Base-by-base conservation (phyloP, 805 yeast species). In the Martiniozyma abietophila region DNA sequence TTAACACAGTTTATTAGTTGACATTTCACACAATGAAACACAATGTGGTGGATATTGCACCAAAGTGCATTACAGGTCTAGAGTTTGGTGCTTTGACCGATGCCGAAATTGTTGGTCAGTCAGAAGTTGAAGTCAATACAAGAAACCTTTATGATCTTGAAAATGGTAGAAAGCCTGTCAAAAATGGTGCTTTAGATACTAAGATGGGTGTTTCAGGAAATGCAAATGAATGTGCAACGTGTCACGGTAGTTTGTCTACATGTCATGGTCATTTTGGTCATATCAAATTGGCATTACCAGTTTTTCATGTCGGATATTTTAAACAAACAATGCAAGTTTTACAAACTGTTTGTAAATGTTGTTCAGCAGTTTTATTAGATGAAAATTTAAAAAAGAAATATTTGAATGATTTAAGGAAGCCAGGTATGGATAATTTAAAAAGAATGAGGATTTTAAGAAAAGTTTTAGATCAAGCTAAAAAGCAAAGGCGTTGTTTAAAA, bases 231-330 rank as follows among this genome's bases (percentile, higher is more conserved):
- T 92, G 99, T 65, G 56, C 72, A 10, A 94, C 97, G 1, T 92
- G 99, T 61, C 84, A 76, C 48, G 97, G 97, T 3, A 76, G 76
- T 46, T 62, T 92, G 44, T 95, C 95, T 0, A 73, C 95, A 2
- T 92, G 99, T 57, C 96, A 89, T 61, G 99, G 99, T 39, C 99
- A 92, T 62, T 92, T 92, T 56, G 99, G 99, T 27, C 96, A 94
- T 51, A 74, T 92, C 43, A 74, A 84, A 49, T 68, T 92, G 34
- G 95, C 97, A 0, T 64, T 92, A 29, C 99, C 99, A 2, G 97
- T 88, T 10, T 92, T 89, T 62, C 98, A 92, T 53, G 92, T 92
- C 30, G 99, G 99, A 14, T 92, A 88, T 57, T 92, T 92, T 69
- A 89, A 89, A 56, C 78, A 88, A 27, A 81, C 85, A 16, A 81